These are phyloP conservation scores for Alternaria triticimaculans DNA, from an alignment of 2,329 filamentous ascomycete species.

Conservation along the genomic window DNA sequence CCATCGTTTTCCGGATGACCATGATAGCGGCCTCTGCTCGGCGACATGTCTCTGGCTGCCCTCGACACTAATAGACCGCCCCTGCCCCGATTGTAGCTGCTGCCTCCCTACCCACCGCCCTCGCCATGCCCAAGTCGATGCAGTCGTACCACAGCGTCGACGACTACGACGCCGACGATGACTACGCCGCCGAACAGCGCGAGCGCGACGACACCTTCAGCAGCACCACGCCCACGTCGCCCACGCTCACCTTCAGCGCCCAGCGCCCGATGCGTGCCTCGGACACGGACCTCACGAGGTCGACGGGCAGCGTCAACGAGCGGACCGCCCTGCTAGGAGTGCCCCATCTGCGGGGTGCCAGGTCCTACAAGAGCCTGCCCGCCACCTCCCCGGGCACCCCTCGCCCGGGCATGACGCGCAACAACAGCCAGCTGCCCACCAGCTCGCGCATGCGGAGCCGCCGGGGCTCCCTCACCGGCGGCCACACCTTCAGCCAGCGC, in stretches of 20 bases:
- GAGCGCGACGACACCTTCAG: slow-evolving; percentile 42
- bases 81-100: slow-evolving; percentile 10
- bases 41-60: slow-evolving; percentile 15
- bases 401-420: slow-evolving; percentile 46
- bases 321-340: slow-evolving; percentile 56
- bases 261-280: slow-evolving; percentile 42
- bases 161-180: slow-evolving; percentile 44
- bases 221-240: slow-evolving; percentile 45
- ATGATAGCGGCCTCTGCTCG: slow-evolving; percentile 17
- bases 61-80: slow-evolving; percentile 16
- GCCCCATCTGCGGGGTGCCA: slow-evolving; percentile 29
- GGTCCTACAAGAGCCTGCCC: slow-evolving; percentile 54
- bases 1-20: slow-evolving; percentile 36
- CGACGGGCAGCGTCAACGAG: slow-evolving; percentile 52
- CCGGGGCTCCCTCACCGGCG: slow-evolving; percentile 38
- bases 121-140: slow-evolving; percentile 45
- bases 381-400: slow-evolving; percentile 51
- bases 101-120: neutral
- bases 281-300: slow-evolving; percentile 41
- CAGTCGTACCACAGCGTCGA: slow-evolving; percentile 46
- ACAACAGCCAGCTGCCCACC: slow-evolving; percentile 45
- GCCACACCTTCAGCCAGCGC: slow-evolving; percentile 51
- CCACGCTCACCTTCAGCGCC: slow-evolving; percentile 38
- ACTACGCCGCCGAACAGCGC: slow-evolving; percentile 39
- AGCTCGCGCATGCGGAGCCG: slow-evolving; percentile 44